phyloP scores from a whole-genome alignment of 176 grass and related monocot species.

The Dendrocalamus sinicus region DNA sequence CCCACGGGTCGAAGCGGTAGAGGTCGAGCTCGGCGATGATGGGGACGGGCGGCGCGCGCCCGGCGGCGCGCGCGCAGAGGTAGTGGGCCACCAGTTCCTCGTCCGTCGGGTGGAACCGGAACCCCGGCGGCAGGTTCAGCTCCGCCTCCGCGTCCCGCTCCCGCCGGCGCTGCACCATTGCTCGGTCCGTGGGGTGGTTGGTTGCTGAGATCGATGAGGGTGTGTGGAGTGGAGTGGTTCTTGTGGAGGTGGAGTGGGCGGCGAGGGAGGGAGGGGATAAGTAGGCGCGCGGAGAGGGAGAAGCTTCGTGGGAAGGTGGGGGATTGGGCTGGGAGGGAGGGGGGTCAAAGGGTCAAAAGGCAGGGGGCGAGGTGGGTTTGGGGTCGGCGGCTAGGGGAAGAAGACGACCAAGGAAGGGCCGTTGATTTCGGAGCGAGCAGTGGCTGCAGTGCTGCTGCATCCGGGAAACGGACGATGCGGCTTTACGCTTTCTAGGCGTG shows the following conservation, averaged over 20 bases:
- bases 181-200: neutral
- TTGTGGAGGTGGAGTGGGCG: neutral
- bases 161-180: conserved; percentile 16
- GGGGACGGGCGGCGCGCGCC: conserved; percentile 9
- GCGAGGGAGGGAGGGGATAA: neutral
- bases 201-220: neutral
- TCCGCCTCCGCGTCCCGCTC: conserved; percentile 72
- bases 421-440: no score
- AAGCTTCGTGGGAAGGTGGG: conserved; percentile 32
- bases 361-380: neutral
- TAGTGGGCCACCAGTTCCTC: conserved; percentile 86
- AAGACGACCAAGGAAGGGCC: neutral
- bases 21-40: conserved; percentile 95
- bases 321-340: accelerated
- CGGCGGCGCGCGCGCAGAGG: conserved; percentile 60
- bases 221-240: neutral
- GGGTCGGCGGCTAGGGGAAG: conserved; percentile 31
- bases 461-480: no score
- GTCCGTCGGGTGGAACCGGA: conserved; percentile 95
- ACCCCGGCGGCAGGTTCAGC: conserved; percentile 87
- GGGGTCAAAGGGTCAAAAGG: neutral
- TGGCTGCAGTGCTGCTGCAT: no score
- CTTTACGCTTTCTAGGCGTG: no score
- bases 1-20: conserved; percentile 77
- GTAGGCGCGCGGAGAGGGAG: conserved; percentile 3